These are phyloP conservation scores for Biscutella laevigata DNA, from an alignment of 441 rosid genomes.

Conservation along the genomic window DNA sequence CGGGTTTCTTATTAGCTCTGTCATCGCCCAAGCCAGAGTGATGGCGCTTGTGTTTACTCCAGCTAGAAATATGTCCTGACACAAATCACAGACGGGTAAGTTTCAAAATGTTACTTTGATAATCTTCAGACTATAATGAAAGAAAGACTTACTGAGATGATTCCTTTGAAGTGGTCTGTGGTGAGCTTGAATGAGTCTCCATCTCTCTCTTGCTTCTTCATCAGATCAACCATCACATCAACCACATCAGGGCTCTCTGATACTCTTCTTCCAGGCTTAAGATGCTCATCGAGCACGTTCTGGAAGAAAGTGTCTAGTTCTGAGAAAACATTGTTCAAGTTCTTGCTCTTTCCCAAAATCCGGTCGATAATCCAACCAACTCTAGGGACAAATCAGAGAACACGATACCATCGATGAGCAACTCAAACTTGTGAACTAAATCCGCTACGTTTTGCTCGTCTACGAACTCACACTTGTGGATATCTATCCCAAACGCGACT, in stretches of 20 bases:
- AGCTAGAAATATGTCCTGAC: constrained; percentile 41
- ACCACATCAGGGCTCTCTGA: constrained; percentile 34
- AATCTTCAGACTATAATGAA: neutral
- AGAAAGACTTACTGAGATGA: constrained; percentile 36
- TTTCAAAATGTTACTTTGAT: neutral
- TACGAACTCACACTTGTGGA: constrained; percentile 16
- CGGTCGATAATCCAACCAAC: constrained; percentile 43
- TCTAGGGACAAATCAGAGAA: constrained; percentile 37
- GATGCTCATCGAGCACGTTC: constrained; percentile 40
- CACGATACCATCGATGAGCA: constrained; percentile 12
- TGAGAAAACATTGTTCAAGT: constrained; percentile 29
- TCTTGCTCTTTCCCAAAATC: constrained; percentile 29
- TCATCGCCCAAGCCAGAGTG: constrained; percentile 39
- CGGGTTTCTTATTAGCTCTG: constrained; percentile 35
- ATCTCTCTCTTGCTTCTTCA: constrained; percentile 27
- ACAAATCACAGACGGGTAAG: neutral
- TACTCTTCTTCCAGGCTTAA: constrained; percentile 25
- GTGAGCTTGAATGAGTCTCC: constrained; percentile 23
- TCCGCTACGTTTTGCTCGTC: constrained; percentile 12
- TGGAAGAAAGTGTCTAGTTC: constrained; percentile 33
- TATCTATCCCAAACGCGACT: constrained; percentile 34
- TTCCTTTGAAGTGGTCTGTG: constrained; percentile 34
- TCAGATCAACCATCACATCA: constrained; percentile 38
- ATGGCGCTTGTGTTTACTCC: constrained; percentile 45
- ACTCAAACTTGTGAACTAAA: constrained; percentile 15